Percentiles rank a stretch among this genome's conserved stretches.
These are phyloP conservation scores for Lumnitzera racemosa DNA, from an alignment of 345 rosid genomes.

Conservation along the genomic window DNA sequence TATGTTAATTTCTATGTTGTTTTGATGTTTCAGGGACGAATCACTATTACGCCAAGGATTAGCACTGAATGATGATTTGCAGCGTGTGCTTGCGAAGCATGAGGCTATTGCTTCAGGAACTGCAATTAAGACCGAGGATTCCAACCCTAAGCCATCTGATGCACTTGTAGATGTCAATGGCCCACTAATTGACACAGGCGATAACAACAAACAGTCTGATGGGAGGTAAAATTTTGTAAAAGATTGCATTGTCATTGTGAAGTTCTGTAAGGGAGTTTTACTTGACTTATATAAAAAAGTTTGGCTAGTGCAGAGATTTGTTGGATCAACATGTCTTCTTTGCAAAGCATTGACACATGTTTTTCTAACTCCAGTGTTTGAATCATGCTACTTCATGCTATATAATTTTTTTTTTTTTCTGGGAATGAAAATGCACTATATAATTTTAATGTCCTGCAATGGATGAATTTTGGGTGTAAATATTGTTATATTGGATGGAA, in stretches of 20 bases:
- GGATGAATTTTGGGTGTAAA: no score
- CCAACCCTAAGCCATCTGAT: slow-evolving; percentile 46
- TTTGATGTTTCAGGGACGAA: slow-evolving; percentile 65
- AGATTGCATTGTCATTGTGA: neutral
- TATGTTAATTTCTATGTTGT: neutral
- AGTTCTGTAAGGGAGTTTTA: no score
- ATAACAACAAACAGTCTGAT: slow-evolving; percentile 39
- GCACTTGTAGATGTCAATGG: slow-evolving; percentile 50
- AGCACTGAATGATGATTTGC: slow-evolving; percentile 93
- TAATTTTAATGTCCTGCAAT: no score
- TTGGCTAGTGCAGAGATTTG: no score
- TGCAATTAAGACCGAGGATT: slow-evolving; percentile 34
- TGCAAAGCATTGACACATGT: no score
- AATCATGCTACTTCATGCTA: no score
- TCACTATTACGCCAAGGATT: slow-evolving; percentile 86
- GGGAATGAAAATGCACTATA: no score
- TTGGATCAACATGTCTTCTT: no score
- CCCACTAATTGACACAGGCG: slow-evolving; percentile 75
- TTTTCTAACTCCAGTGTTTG: no score
- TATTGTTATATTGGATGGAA: no score
- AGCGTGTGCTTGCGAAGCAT: slow-evolving; percentile 81
- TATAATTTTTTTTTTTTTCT: no score
- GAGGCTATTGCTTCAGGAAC: slow-evolving; percentile 78
- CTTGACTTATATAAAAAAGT: no score
- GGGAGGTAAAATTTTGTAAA: slow-evolving; percentile 22